phyloP scores from a whole-genome alignment of 2,329 filamentous ascomycete genomes.

The Tolypocladium ovalisporum region DNA sequence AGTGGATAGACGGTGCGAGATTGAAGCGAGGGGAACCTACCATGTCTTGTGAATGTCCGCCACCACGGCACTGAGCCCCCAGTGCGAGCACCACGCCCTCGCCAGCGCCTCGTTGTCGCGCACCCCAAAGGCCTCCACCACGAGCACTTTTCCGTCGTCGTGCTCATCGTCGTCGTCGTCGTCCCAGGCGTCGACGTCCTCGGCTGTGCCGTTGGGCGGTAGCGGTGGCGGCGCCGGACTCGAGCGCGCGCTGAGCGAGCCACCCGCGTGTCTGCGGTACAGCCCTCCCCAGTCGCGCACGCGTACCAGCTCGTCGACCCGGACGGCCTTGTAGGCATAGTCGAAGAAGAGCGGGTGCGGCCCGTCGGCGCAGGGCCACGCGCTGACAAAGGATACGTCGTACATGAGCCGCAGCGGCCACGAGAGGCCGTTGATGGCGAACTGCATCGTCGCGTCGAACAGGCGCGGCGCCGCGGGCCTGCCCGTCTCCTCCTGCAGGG shows the following conservation, averaged over 20 bases:
- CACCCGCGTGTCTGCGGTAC: constrained; percentile 17
- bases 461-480: constrained; percentile 25
- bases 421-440: constrained; percentile 51
- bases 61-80: constrained; percentile 60
- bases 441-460: constrained; percentile 51
- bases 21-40: constrained; percentile 26
- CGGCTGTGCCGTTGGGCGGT: background rate
- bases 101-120: constrained; percentile 67
- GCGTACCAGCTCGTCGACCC: constrained; percentile 53
- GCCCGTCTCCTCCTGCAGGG: constrained; percentile 12
- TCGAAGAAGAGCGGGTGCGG: constrained; percentile 65
- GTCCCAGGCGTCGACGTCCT: constrained; percentile 6
- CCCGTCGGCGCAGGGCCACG: constrained; percentile 51
- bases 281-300: constrained; percentile 54
- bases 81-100: constrained; percentile 66
- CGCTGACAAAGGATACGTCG: constrained; percentile 55
- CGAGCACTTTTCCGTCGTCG: constrained; percentile 55
- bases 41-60: constrained; percentile 60
- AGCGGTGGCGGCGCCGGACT: constrained; percentile 18
- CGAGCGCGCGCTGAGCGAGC: constrained; percentile 20
- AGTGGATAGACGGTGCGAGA: background rate
- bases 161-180: constrained; percentile 25
- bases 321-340: constrained; percentile 48
- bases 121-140: constrained; percentile 63
- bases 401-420: constrained; percentile 53